A percentile compares a stretch with the other conserved stretches of the same genome.
Evolutionary conservation across 2,329 filamentous ascomycete species (phyloP).

Genomic region (Cercospora janseana): DNA sequence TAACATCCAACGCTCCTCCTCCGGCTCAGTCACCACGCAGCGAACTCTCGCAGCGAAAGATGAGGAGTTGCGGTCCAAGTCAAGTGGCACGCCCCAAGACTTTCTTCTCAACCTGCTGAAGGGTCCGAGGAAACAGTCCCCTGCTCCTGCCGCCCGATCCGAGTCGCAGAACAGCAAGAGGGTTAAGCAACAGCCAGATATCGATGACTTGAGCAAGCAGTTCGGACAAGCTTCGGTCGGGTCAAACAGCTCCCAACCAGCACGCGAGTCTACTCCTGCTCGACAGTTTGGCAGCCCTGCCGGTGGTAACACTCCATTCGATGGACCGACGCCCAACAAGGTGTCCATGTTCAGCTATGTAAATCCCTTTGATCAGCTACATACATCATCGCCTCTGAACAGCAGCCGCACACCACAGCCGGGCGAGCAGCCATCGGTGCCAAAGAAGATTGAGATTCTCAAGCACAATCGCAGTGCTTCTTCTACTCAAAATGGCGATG

Average conservation of each 20-base stretch:
- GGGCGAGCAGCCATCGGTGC: conserved; percentile 33
- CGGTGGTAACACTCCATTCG: conserved; percentile 39
- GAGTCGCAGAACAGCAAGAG: conserved; percentile 13
- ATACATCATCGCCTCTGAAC: conserved; percentile 63
- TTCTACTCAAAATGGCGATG: conserved; percentile 32
- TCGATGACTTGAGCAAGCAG: conserved; percentile 47
- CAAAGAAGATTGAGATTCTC: conserved; percentile 46
- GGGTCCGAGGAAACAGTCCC: conserved; percentile 49
- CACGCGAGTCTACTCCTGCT: conserved; percentile 30
- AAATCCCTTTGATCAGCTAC: conserved; percentile 70
- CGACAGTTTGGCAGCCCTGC: conserved; percentile 35
- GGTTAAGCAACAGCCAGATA: conserved; percentile 26
- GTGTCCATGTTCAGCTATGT: conserved; percentile 63
- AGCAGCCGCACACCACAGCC: conserved; percentile 54
- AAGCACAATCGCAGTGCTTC: conserved; percentile 46
- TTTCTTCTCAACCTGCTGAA: conserved; percentile 84
- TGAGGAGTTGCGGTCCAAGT: conserved; percentile 32
- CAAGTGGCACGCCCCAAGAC: conserved; percentile 56
- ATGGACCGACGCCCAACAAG: conserved; percentile 40
- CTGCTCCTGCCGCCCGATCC: conserved; percentile 34
- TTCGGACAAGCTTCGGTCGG: conserved; percentile 47
- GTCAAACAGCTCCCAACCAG: conserved; percentile 33
- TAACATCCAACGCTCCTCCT: conserved; percentile 53
- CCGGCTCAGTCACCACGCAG: conserved; percentile 32
- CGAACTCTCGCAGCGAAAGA: conserved; percentile 34